These are phyloP conservation scores for Zymoseptoria pseudotritici DNA, from an alignment of 2,329 filamentous ascomycete genomes.

Conservation along the genomic window DNA sequence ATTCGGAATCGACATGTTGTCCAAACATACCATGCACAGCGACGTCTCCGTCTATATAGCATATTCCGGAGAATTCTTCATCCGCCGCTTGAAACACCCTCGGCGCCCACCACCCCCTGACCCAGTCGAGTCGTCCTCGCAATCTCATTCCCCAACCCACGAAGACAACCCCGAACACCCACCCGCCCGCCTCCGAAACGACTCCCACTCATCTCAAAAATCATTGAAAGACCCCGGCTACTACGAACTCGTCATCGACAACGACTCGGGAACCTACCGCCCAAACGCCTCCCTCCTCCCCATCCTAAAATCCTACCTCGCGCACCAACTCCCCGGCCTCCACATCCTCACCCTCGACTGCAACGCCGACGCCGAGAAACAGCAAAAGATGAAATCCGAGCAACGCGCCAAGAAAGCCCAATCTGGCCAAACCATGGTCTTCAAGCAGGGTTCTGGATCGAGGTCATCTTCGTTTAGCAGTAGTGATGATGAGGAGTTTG, in stretches of 20 bases:
- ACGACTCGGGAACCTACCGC: constrained; percentile 88
- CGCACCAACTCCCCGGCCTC: constrained; percentile 67
- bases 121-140: constrained; percentile 39
- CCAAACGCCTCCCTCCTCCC: constrained; percentile 73
- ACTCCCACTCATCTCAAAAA: constrained; percentile 14
- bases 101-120: constrained; percentile 35
- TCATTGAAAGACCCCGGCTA: constrained; percentile 48
- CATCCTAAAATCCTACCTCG: constrained; percentile 61
- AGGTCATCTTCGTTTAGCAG: constrained; percentile 43
- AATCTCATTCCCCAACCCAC: constrained; percentile 35
- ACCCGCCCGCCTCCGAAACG: constrained; percentile 8
- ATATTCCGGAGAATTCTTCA: constrained; percentile 87
- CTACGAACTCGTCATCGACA: constrained; percentile 90
- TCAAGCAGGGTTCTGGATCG: constrained; percentile 45
- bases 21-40: constrained; percentile 96
- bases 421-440: constrained; percentile 46
- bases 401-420: constrained; percentile 69
- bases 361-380: constrained; percentile 60
- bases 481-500: constrained; percentile 52
- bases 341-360: constrained; percentile 69
- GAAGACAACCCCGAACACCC: constrained; percentile 44
- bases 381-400: constrained; percentile 66
- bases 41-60: constrained; percentile 87
- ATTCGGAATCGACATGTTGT: constrained; percentile 86
- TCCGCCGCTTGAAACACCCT: constrained; percentile 58